Conservation (phyloP, 2,329 filamentous ascomycete genomes). For the Mycosphaerella arachidis region DNA sequence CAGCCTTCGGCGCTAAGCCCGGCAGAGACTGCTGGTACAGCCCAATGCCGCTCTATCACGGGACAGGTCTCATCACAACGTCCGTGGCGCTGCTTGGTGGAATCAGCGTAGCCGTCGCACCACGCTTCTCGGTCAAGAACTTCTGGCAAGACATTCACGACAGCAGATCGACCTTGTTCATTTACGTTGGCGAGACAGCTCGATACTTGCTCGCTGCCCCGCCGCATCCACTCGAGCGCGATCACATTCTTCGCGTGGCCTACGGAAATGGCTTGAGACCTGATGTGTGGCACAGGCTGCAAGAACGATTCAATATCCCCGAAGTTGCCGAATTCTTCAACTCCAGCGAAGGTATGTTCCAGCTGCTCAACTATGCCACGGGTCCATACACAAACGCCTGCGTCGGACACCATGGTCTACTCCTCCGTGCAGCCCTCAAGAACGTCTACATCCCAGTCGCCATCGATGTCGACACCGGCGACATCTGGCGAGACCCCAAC, state of each 20-base stretch:
- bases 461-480: slow-evolving; percentile 65
- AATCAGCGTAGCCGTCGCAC: slow-evolving; percentile 57
- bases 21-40: slow-evolving; percentile 67
- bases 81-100: slow-evolving; percentile 54
- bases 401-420: slow-evolving; percentile 66
- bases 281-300: slow-evolving; percentile 63
- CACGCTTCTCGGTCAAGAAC: slow-evolving; percentile 61
- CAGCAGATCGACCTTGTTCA: slow-evolving; percentile 63
- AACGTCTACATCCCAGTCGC: slow-evolving; percentile 62
- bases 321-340: slow-evolving; percentile 72
- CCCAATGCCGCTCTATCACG: slow-evolving; percentile 75
- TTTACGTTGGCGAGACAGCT: slow-evolving; percentile 74
- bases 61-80: slow-evolving; percentile 64
- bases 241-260: slow-evolving; percentile 55
- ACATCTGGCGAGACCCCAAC: slow-evolving; percentile 59
- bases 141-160: slow-evolving; percentile 71
- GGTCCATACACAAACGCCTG: slow-evolving; percentile 63
- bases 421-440: slow-evolving; percentile 51
- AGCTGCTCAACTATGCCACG: slow-evolving; percentile 36
- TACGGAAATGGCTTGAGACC: slow-evolving; percentile 64
- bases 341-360: slow-evolving; percentile 67
- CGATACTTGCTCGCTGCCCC: slow-evolving; percentile 68
- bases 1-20: slow-evolving; percentile 35
- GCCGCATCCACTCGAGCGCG: slow-evolving; percentile 54
- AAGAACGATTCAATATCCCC: slow-evolving; percentile 58